Conservation (phyloP, 31 red algal genomes). For the Bonnemaisonia californica region DNA sequence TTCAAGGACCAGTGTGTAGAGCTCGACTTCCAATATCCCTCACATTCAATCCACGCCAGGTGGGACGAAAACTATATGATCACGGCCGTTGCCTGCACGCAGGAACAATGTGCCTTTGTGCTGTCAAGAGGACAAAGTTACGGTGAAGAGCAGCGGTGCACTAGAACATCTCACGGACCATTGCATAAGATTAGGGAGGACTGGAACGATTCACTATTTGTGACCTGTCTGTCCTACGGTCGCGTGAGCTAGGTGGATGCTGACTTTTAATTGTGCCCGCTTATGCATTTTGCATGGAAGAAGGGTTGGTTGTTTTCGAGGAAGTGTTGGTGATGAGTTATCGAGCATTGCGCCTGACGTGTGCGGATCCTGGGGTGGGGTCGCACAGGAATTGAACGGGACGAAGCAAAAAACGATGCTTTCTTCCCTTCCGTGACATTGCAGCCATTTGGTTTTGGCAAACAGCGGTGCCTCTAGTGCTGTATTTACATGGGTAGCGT, state of each 20-base stretch:
- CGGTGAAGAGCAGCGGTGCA: slow-evolving; percentile 97
- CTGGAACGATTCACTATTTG: slow-evolving; percentile 94
- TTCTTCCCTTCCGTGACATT: no score
- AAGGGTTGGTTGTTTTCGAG: no score
- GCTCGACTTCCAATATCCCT: slow-evolving; percentile 97
- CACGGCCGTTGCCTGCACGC: slow-evolving; percentile 88
- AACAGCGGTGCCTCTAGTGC: no score
- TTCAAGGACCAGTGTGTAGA: slow-evolving; percentile 98
- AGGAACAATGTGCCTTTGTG: slow-evolving; percentile 94
- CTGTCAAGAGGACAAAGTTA: slow-evolving; percentile 86
- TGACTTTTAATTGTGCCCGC: no score
- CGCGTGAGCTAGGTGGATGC: slow-evolving; percentile 70
- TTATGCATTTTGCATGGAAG: no score
- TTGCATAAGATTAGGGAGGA: slow-evolving; percentile 97
- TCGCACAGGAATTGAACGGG: no score
- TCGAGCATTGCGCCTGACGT: no score
- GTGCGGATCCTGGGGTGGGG: no score
- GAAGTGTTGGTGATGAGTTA: no score
- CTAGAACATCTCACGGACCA: slow-evolving; percentile 93
- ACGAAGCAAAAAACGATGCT: no score
- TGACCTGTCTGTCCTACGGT: slow-evolving; percentile 86
- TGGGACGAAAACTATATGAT: slow-evolving; percentile 99
- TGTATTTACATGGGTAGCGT: no score
- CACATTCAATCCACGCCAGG: slow-evolving; percentile 88
- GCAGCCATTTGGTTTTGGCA: no score